Evolutionary conservation across 305 asterid species (phyloP), one percentile per base, ranked within the genome.

Genomic region (Nicotiana rustica): DNA sequence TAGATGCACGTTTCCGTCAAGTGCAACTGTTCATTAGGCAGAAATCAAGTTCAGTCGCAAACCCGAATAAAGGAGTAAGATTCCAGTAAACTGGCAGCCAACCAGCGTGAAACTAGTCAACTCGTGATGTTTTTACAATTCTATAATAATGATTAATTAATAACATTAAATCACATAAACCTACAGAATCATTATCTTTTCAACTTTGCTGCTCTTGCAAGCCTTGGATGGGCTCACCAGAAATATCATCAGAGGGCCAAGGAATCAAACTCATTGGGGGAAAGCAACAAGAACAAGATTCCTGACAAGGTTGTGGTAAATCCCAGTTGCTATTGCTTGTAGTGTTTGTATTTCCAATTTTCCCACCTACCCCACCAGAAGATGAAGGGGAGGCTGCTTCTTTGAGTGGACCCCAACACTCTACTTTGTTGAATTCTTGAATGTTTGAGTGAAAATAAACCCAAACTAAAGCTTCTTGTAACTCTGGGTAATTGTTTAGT

Each of bases 321-420:
- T 84, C 88, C 67, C 65, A 67, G 76, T 49, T 81, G 13, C 17
- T 69, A 1, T 56, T 75, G 3, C 52, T 83, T 38, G 47, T 36
- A 6, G 57, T 13, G 10, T 69, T 68, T n/a, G 82, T 10, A 66
- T 77, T 80, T 5, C 60, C 15, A 60, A 75, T 82, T 71, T 49
- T 44, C 14, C 78, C 44, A 36, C 12, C 19, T 52, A 55, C 65
- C 78, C 82, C 84, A 29, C 25, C 17, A 5, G 87, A 84, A n/a
- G 69, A 49, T 25, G 52, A 38, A 8, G 93, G 92, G 1, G 87
- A 13, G 0, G 92, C 31, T 0, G 96, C 92, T 2, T 84, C 93
- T 84, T 73, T 84, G 5, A 96, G 91, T 52, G 98, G 97, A 81
- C 99, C 99, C 98, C 99, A 94, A 70, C 99, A 96, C 81, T 94